Conservation (phyloP, 2,329 filamentous ascomycete species). For the Aspergillus pseudoglaucus region DNA sequence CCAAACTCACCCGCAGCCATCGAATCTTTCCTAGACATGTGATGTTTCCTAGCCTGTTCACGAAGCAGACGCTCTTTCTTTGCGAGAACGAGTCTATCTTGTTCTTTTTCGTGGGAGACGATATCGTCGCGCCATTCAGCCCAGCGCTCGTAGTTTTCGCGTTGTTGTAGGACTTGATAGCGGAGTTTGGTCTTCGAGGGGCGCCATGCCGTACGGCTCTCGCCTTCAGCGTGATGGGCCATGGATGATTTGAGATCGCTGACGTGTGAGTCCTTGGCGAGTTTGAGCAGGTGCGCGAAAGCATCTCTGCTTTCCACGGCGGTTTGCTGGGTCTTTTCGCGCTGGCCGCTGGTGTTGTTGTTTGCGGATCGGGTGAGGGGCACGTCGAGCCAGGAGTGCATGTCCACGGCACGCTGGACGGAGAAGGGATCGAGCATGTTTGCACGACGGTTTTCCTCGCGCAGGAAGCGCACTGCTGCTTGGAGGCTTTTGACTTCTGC, state of each 20-base stretch:
- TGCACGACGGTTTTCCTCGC: constrained; percentile 38
- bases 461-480: constrained; percentile 41
- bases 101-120: constrained; percentile 30
- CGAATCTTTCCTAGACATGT: constrained; percentile 20
- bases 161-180: constrained; percentile 39
- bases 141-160: constrained; percentile 43
- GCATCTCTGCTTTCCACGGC: constrained; percentile 38
- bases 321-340: constrained; percentile 29
- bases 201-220: constrained; percentile 32
- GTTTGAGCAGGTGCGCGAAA: constrained; percentile 35
- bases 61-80: constrained; percentile 25
- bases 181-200: constrained; percentile 37
- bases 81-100: constrained; percentile 28
- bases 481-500: constrained; percentile 39
- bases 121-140: constrained; percentile 39
- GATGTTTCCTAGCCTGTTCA: constrained; percentile 18
- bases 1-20: constrained; percentile 22
- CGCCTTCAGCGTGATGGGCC: constrained; percentile 1
- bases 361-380: constrained; percentile 26
- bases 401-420: constrained; percentile 32
- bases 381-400: constrained; percentile 40
- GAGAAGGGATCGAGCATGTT: constrained; percentile 38
- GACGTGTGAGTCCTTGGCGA: constrained; percentile 36
- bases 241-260: constrained; percentile 34
- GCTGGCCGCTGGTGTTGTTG: constrained; percentile 10